phyloP scores from a whole-genome alignment of 2,329 filamentous ascomycete species.

The Bisporella sp. region DNA sequence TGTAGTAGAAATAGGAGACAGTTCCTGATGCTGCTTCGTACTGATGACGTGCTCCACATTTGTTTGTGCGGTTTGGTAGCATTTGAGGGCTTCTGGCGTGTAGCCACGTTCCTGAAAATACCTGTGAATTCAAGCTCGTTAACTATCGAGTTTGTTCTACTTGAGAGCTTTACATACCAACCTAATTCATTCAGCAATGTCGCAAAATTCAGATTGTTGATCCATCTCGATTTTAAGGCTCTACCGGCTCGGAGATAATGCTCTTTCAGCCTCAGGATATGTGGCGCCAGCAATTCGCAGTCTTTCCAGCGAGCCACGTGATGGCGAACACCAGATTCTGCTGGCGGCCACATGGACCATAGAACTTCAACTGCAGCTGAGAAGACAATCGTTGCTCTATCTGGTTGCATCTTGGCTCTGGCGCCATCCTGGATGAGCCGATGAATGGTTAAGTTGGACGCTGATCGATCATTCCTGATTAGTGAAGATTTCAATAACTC shows the following conservation, averaged over 20 bases:
- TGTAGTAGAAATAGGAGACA: background rate
- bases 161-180: no score
- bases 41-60: background rate
- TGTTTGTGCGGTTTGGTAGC: background rate
- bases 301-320: slow-evolving; percentile 17
- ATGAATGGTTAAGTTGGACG: slow-evolving; percentile 18
- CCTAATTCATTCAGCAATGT: no score
- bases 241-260: background rate
- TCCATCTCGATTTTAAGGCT: background rate
- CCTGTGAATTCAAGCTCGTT: slow-evolving; percentile 1
- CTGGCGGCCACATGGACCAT: slow-evolving; percentile 13
- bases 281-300: slow-evolving; percentile 21
- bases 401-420: slow-evolving; percentile 13
- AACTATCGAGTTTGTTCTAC: no score
- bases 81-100: background rate
- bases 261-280: slow-evolving; percentile 20
- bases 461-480: slow-evolving; percentile 14
- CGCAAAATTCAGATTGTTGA: background rate
- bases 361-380: slow-evolving; percentile 10
- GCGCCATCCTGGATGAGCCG: slow-evolving; percentile 23
- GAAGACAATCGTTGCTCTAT: slow-evolving; percentile 9
- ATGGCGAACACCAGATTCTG: slow-evolving; percentile 12
- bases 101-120: slow-evolving; percentile 1
- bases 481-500: slow-evolving; percentile 24
- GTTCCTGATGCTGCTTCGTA: background rate